These are phyloP conservation scores for Tylopilus sp. DNA, from an alignment of 768 basidiomycete genomes.

Conservation along the genomic window DNA sequence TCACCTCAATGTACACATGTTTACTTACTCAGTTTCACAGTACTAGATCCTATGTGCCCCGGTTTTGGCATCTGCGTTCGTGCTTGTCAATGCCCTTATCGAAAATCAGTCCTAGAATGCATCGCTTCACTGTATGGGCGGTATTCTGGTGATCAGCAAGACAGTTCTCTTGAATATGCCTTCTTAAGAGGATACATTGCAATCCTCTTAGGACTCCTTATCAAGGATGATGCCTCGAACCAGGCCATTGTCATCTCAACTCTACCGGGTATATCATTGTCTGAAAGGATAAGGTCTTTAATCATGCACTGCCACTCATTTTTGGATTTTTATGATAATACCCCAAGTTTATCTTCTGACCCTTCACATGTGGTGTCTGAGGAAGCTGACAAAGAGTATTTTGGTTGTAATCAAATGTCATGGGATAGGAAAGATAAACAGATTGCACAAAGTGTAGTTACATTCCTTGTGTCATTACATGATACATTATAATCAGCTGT, in stretches of 20 bases:
- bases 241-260: slow-evolving; percentile 31
- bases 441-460: slow-evolving; percentile 48
- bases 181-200: slow-evolving; percentile 74
- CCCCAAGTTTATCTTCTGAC: slow-evolving; percentile 21
- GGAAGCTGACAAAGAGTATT: background rate
- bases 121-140: slow-evolving; percentile 48
- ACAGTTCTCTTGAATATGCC: slow-evolving; percentile 35
- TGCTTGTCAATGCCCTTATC: slow-evolving; percentile 49
- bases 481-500: too few relatives aligned
- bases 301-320: slow-evolving; percentile 39
- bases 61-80: slow-evolving; percentile 47
- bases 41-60: slow-evolving; percentile 48
- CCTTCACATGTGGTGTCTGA: slow-evolving; percentile 10
- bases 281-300: slow-evolving; percentile 22
- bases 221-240: slow-evolving; percentile 32
- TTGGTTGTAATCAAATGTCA: slow-evolving; percentile 6
- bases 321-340: slow-evolving; percentile 38
- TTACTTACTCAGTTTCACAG: slow-evolving; percentile 32
- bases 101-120: slow-evolving; percentile 46
- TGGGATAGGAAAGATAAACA: slow-evolving; percentile 37
- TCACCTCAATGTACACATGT: background rate
- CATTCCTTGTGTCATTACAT: slow-evolving; percentile 42
- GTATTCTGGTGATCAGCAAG: slow-evolving; percentile 24
- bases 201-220: slow-evolving; percentile 61
- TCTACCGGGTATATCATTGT: slow-evolving; percentile 33